Evolutionary conservation across 2,329 filamentous ascomycete species (phyloP).

Genomic region (Escovopsis sp.): DNA sequence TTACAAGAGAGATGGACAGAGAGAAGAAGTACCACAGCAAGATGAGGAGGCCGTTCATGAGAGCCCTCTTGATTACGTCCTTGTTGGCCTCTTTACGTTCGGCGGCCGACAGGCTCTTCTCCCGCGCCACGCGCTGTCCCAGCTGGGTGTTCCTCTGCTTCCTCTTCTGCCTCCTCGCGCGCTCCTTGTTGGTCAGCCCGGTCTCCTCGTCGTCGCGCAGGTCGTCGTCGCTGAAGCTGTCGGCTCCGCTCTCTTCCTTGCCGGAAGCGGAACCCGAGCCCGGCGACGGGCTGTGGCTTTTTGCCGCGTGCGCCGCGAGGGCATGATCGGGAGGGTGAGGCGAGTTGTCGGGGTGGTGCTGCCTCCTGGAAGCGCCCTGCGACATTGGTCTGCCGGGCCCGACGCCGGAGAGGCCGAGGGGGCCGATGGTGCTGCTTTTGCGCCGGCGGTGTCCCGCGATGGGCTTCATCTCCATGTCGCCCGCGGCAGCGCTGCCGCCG

Average conservation of each 20-base stretch:
- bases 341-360: conserved; percentile 12
- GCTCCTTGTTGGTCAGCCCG: conserved; percentile 62
- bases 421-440: conserved; percentile 38
- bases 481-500: conserved; percentile 9
- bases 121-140: conserved; percentile 52
- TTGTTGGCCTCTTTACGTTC: conserved; percentile 66
- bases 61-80: conserved; percentile 51
- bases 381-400: conserved; percentile 8
- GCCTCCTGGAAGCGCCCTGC: conserved; percentile 3
- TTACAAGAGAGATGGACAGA: conserved; percentile 77
- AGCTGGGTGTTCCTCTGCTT: conserved; percentile 52
- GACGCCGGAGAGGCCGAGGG: conserved; percentile 15
- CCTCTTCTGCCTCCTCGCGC: conserved; percentile 50
- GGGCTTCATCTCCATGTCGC: conserved; percentile 42
- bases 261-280: conserved; percentile 4
- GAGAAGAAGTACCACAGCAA: conserved; percentile 83
- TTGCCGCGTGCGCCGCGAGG: conserved; percentile 24
- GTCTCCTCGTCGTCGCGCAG: conserved; percentile 80
- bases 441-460: conserved; percentile 40
- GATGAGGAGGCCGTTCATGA: conserved; percentile 71
- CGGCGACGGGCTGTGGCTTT: conserved; percentile 12
- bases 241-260: conserved; percentile 26
- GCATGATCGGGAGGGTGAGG: conserved; percentile 29
- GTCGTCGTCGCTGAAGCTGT: conserved; percentile 55
- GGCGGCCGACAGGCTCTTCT: conserved; percentile 46